Evolutionary conservation across 257 asterid genomes (phyloP).

Genomic region (Solanum medicagineum): DNA sequence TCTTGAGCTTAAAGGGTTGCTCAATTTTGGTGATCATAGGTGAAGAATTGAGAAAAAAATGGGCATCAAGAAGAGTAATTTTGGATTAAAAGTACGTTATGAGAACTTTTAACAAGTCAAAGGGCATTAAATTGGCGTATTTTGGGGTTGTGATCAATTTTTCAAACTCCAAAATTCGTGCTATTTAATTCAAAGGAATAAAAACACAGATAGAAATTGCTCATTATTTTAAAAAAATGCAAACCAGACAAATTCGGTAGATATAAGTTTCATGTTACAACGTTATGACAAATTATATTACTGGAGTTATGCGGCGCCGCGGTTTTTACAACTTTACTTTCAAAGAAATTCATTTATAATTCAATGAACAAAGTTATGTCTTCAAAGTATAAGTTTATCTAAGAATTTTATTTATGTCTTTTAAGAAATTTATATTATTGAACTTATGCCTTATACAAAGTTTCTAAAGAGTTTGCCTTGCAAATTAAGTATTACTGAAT

Average conservation of each 20-base stretch:
- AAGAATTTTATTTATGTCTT: no score
- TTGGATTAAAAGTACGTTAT: background rate
- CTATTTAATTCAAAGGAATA: no score
- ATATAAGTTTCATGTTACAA: background rate
- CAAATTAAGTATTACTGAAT: no score
- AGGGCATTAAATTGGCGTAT: background rate
- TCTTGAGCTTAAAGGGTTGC: slow-evolving; percentile 31
- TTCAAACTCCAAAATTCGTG: background rate
- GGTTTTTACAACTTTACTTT: no score
- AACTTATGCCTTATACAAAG: no score
- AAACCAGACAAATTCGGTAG: background rate
- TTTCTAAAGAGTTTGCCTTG: background rate
- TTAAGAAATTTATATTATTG: background rate
- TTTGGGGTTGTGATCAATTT: background rate
- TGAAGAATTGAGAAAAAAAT: background rate
- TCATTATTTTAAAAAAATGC: background rate
- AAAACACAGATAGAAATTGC: background rate
- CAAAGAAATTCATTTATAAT: no score
- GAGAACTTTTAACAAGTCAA: background rate
- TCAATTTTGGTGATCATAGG: slow-evolving; percentile 44
- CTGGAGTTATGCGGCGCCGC: no score
- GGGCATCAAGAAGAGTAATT: background rate
- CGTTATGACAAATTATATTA: background rate
- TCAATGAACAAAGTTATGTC: no score
- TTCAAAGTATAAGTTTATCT: no score